Conservation (phyloP, 192 early-diverging fungal genomes). For the Linnemannia elongata region DNA sequence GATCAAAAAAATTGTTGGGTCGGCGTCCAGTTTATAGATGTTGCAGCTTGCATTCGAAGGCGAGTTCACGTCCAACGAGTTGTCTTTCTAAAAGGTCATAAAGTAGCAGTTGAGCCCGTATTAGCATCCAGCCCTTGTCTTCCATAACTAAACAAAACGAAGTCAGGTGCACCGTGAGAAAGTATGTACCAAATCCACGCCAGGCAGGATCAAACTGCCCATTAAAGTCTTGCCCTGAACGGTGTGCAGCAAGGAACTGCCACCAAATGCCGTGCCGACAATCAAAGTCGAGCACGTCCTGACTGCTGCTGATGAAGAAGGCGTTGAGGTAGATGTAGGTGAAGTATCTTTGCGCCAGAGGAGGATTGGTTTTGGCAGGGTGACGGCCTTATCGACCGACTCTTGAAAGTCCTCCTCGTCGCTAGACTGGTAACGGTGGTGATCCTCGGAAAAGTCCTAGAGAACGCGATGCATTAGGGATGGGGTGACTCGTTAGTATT, state of each 20-base stretch:
- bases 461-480: background rate
- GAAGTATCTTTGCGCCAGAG: slow-evolving; percentile 16
- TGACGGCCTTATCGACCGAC: slow-evolving; percentile 30
- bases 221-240: slow-evolving; percentile 36
- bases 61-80: slow-evolving; percentile 29
- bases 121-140: background rate
- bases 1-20: slow-evolving; percentile 24
- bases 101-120: background rate
- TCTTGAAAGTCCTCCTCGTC: slow-evolving; percentile 56
- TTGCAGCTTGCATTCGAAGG: slow-evolving; percentile 44
- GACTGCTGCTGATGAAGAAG: background rate
- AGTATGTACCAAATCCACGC: slow-evolving; percentile 32
- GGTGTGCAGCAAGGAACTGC: slow-evolving; percentile 31
- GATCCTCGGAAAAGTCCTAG: slow-evolving; percentile 26
- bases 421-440: slow-evolving; percentile 53
- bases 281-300: slow-evolving; percentile 31
- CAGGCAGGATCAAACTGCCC: slow-evolving; percentile 33
- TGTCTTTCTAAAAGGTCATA: slow-evolving; percentile 32
- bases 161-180: background rate
- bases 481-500: background rate
- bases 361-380: slow-evolving; percentile 45
- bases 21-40: slow-evolving; percentile 35
- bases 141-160: no score
- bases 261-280: slow-evolving; percentile 44
- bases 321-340: background rate